phyloP scores from a whole-genome alignment of 257 asterid genomes.

The Plantago major region DNA sequence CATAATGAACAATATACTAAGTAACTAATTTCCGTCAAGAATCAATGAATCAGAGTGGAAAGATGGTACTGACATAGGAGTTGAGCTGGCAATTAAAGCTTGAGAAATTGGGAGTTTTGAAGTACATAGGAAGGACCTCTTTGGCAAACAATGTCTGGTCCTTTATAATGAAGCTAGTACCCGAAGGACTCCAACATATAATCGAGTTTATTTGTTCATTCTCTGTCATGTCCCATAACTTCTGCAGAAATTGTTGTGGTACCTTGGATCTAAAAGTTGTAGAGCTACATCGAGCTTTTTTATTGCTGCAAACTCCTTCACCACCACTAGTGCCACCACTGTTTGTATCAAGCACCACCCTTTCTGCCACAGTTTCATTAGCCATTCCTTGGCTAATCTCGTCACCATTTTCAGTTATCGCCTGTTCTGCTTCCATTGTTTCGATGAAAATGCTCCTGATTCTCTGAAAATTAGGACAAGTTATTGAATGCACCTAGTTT shows the following conservation, averaged over 20 bases:
- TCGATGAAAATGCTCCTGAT: no score
- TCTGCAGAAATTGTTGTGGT: slow-evolving; percentile 39
- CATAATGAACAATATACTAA: no score
- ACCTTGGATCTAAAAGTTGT: slow-evolving; percentile 12
- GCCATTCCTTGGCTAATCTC: no score
- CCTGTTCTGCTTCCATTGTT: no score
- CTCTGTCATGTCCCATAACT: slow-evolving; percentile 40
- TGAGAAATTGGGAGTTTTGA: slow-evolving; percentile 40
- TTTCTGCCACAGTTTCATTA: not conserved
- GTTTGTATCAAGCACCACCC: not conserved
- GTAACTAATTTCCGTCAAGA: no score
- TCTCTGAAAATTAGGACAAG: no score
- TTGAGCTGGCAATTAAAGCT: slow-evolving; percentile 55
- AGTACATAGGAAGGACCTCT: slow-evolving; percentile 37
- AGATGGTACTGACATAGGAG: slow-evolving; percentile 38
- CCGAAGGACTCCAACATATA: slow-evolving; percentile 39
- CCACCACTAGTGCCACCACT: not conserved
- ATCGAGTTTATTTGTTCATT: slow-evolving; percentile 26
- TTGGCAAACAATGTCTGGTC: slow-evolving; percentile 39
- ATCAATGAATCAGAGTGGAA: not conserved
- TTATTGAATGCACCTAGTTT: no score
- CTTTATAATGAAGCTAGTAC: slow-evolving; percentile 44
- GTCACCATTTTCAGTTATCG: no score
- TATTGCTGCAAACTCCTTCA: slow-evolving; percentile 1
- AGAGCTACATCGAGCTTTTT: not conserved